These are phyloP conservation scores for Fusarium sp. DNA, from an alignment of 2,329 filamentous ascomycete species.

Conservation along the genomic window DNA sequence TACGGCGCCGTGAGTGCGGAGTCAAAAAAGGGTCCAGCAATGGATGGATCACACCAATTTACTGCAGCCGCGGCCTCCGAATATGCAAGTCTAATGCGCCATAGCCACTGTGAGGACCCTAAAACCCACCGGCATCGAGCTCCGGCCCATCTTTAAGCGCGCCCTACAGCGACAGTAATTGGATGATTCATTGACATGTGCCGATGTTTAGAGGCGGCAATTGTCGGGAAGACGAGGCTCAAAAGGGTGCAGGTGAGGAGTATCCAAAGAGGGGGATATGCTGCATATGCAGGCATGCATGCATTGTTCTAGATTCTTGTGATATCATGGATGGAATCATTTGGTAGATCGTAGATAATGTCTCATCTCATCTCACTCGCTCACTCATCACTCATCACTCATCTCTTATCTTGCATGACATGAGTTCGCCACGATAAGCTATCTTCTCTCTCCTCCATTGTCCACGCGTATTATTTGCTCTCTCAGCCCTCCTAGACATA, in stretches of 20 bases:
- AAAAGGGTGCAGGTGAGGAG: constrained; percentile 14
- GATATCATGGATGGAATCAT: constrained; percentile 25
- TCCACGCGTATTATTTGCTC: background rate
- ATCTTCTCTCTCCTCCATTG: background rate
- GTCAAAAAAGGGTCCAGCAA: constrained; percentile 1
- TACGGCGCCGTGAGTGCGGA: constrained; percentile 29
- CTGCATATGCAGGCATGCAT: background rate
- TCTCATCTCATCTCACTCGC: background rate
- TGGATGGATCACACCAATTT: background rate
- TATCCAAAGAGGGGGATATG: constrained; percentile 14
- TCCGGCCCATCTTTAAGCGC: constrained; percentile 27
- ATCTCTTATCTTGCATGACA: constrained; percentile 1
- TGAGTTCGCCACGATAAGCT: background rate
- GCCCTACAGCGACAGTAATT: constrained; percentile 4
- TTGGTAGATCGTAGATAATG: background rate
- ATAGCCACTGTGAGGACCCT: background rate
- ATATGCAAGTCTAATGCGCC: constrained; percentile 6
- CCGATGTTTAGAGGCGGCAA: constrained; percentile 26
- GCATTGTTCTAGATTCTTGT: constrained; percentile 17
- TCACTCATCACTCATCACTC: background rate
- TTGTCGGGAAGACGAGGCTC: constrained; percentile 36
- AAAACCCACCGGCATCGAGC: background rate
- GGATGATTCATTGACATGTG: constrained; percentile 4
- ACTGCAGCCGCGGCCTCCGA: constrained; percentile 11
- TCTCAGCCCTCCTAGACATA: background rate